Conservation (phyloP, 176 grass and related monocot genomes). For the Olyra latifolia region DNA sequence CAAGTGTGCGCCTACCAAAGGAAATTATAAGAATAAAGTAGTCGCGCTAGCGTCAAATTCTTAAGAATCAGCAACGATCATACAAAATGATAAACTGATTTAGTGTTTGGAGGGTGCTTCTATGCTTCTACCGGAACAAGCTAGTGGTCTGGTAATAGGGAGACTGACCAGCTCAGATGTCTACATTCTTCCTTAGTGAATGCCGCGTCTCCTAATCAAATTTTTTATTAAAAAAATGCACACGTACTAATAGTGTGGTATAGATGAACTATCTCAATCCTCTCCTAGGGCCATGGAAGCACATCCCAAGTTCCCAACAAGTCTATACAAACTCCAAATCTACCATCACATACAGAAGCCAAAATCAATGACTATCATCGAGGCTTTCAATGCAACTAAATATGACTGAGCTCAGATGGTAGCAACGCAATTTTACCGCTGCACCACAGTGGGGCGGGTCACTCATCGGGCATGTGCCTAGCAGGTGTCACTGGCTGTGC, state of each 20-base stretch:
- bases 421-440: not conserved
- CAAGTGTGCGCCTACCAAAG: not conserved
- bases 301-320: not conserved
- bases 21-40: not conserved
- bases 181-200: no score
- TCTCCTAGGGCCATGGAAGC: not conserved
- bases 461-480: not conserved
- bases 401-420: not conserved
- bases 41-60: not conserved
- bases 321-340: not conserved
- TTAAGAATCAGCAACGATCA: not conserved
- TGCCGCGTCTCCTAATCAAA: no score
- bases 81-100: not conserved
- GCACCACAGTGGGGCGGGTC: not conserved
- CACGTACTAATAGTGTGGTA: not conserved
- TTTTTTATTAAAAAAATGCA: not conserved
- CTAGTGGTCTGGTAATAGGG: no score
- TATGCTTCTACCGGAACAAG: no score
- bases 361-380: not conserved
- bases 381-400: not conserved
- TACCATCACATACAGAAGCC: not conserved
- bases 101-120: not conserved
- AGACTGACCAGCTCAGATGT: no score
- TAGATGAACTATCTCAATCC: not conserved
- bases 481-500: conserved; percentile 8